These are phyloP conservation scores for Moesziomyces globuligerus DNA, from an alignment of 1,284 basidiomycete genomes.

Conservation along the genomic window DNA sequence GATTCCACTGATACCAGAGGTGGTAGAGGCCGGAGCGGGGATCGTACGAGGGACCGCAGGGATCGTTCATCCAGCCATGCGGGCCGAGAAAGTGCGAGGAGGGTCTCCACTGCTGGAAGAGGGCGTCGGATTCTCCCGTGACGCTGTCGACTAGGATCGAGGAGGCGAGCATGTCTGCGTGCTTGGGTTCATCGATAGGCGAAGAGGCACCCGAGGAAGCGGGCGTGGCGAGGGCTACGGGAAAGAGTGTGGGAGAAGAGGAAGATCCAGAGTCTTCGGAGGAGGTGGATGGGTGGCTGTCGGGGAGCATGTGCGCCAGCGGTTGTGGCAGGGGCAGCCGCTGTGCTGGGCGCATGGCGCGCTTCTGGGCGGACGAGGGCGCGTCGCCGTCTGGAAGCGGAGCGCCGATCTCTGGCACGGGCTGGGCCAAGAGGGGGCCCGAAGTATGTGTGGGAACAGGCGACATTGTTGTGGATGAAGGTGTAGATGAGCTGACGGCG, in stretches of 20 bases:
- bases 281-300: slow-evolving; percentile 5
- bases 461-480: slow-evolving; percentile 10
- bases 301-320: background rate
- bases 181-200: slow-evolving; percentile 14
- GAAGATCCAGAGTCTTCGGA: slow-evolving; percentile 16
- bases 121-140: background rate
- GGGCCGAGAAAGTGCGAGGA: slow-evolving; percentile 51
- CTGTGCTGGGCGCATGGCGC: slow-evolving; percentile 9
- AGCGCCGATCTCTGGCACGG: background rate
- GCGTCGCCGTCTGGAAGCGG: background rate
- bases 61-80: slow-evolving; percentile 60
- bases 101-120: slow-evolving; percentile 47
- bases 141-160: background rate
- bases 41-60: slow-evolving; percentile 52
- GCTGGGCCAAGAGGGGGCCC: background rate
- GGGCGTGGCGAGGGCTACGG: slow-evolving; percentile 8
- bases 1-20: slow-evolving; percentile 57
- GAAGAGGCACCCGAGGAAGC: slow-evolving; percentile 23
- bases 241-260: slow-evolving; percentile 8
- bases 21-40: slow-evolving; percentile 43
- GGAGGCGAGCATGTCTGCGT: slow-evolving; percentile 19
- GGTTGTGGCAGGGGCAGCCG: slow-evolving; percentile 10
- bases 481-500: background rate
- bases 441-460: slow-evolving; percentile 13
- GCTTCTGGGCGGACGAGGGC: background rate